A percentile compares a stretch with the other conserved stretches of the same genome.
phyloP scores from a whole-genome alignment of 768 basidiomycete genomes.

The Tricholoma bakamatsutake region DNA sequence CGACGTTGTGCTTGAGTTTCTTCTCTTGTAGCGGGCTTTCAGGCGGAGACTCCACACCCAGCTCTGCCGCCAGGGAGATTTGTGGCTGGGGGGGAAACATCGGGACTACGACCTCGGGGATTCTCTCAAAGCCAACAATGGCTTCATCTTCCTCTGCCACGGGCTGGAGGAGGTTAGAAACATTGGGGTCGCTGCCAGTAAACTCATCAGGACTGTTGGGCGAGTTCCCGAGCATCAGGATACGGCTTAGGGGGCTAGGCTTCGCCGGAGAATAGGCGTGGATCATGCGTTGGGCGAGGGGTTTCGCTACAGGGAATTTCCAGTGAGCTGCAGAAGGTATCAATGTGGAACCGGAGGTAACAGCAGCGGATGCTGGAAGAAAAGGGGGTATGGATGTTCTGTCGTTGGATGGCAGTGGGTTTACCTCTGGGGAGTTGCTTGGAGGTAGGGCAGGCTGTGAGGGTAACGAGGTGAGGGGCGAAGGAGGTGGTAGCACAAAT shows the following conservation, averaged over 20 bases:
- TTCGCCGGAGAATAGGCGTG: conserved; percentile 80
- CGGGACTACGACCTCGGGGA: conserved; percentile 10
- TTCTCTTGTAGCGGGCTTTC: conserved; percentile 53
- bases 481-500: conserved; percentile 76
- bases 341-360: conserved; percentile 18
- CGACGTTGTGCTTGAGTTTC: conserved; percentile 31
- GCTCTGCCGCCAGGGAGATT: conserved; percentile 39
- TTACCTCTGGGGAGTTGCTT: conserved; percentile 14
- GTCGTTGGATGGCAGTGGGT: conserved; percentile 10
- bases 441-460: conserved; percentile 37
- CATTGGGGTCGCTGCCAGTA: conserved; percentile 12
- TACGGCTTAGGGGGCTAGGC: conserved; percentile 77
- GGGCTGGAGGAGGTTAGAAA: conserved; percentile 21
- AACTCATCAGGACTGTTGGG: conserved; percentile 32
- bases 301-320: conserved; percentile 70
- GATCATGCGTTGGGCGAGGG: conserved; percentile 59
- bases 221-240: conserved; percentile 65
- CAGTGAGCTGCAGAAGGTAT: conserved; percentile 29
- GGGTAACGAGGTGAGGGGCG: conserved; percentile 62
- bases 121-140: conserved; percentile 20
- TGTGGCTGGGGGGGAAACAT: conserved; percentile 13
- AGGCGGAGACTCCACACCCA: conserved; percentile 39
- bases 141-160: conserved; percentile 31
- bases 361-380: conserved; percentile 9
- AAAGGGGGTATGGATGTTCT: conserved; percentile 9